Percentiles rank a stretch among this genome's conserved stretches.
Evolutionary conservation across 257 asterid species (phyloP).

Genomic region (Solanum piurae): DNA sequence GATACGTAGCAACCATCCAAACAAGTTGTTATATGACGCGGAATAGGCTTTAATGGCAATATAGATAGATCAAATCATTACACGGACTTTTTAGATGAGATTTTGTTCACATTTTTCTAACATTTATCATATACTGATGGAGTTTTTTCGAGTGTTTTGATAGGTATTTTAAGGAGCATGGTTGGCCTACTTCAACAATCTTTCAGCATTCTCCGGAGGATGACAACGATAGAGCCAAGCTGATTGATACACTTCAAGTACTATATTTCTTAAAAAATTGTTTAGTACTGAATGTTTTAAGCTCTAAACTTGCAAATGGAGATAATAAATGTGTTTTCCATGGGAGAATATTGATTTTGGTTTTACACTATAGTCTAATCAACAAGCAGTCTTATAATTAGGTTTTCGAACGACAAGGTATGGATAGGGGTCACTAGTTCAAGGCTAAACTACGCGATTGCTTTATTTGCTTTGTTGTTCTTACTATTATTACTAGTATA

Average conservation of each 20-base stretch:
- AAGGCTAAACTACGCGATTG: not conserved
- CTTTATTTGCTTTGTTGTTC: not conserved
- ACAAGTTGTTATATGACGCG: not conserved
- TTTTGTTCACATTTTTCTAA: not conserved
- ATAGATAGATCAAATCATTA: not conserved
- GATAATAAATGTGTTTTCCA: not conserved
- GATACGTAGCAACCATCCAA: not conserved
- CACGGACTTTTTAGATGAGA: not conserved
- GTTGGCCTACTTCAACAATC: constrained; percentile 82
- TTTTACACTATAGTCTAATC: not conserved
- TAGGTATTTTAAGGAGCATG: constrained; percentile 90
- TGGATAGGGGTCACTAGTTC: not conserved
- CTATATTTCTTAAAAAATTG: not conserved
- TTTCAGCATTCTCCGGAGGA: constrained; percentile 47
- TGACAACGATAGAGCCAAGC: constrained; percentile 58
- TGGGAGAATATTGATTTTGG: not conserved
- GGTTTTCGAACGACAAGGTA: not conserved
- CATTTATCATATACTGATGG: not conserved
- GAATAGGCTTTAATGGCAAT: not conserved
- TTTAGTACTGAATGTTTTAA: not conserved
- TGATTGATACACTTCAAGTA: constrained; percentile 84
- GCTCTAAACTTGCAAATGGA: not conserved
- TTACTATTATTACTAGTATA: not conserved
- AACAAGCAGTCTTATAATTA: not conserved
- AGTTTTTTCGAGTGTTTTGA: not conserved